Percentiles rank a stretch among this genome's conserved stretches.
Evolutionary conservation across 805 yeast genomes (phyloP).

Genomic region (Schwanniomyces yamadae): DNA sequence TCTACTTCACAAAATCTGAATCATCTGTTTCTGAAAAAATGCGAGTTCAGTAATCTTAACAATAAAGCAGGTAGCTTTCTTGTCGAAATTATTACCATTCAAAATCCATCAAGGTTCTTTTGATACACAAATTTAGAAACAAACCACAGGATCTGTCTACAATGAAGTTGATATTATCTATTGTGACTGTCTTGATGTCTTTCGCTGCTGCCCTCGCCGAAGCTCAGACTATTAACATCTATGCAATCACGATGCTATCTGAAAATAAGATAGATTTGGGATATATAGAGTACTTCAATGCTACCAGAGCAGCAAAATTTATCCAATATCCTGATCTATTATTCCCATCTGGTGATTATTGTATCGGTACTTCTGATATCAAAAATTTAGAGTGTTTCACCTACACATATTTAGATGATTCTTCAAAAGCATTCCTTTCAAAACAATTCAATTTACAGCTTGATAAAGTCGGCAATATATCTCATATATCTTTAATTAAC

Average conservation of each 20-base stretch:
- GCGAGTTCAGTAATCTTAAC: too few species aligned
- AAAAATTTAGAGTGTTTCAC: constrained; percentile 32
- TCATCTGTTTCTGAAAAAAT: too few species aligned
- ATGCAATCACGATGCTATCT: constrained; percentile 7
- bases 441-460: constrained; percentile 11
- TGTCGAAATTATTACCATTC: too few species aligned
- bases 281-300: constrained; percentile 12
- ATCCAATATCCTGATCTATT: constrained; percentile 1
- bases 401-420: constrained; percentile 6
- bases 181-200: too few species aligned
- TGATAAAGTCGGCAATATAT: constrained; percentile 6
- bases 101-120: too few species aligned
- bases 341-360: constrained; percentile 14
- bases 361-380: constrained; percentile 34
- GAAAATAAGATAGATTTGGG: constrained; percentile 13
- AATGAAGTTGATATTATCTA: too few species aligned
- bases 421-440: too few species aligned
- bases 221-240: not conserved
- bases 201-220: not conserved
- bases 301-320: constrained; percentile 9
- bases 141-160: too few species aligned
- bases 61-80: too few species aligned
- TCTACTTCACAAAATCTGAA: too few species aligned
- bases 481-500: constrained; percentile 2
- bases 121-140: too few species aligned